Evolutionary conservation across 768 basidiomycete species (phyloP).

Genomic region (Porpolomopsis calyptriformis): DNA sequence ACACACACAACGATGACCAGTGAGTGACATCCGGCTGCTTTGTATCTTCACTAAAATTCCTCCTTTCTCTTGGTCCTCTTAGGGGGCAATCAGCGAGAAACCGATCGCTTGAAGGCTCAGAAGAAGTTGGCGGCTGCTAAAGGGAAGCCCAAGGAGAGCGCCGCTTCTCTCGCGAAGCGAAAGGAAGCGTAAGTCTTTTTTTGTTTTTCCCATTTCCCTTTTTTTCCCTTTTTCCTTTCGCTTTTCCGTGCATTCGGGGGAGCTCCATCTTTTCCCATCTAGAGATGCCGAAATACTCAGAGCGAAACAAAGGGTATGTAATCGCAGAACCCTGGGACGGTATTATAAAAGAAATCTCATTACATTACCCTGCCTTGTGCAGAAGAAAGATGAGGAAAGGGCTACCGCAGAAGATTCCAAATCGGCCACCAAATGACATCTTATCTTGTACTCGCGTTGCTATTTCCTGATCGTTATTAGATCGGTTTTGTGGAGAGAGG

Average conservation of each 20-base stretch:
- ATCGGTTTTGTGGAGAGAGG: background rate
- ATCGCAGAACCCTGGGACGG: no score
- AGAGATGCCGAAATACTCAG: conserved; percentile 71
- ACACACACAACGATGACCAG: conserved; percentile 37
- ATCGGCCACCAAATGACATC: conserved; percentile 14
- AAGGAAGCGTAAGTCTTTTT: conserved; percentile 57
- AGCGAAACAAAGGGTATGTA: conserved; percentile 66
- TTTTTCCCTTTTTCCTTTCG: no score
- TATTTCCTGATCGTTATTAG: background rate
- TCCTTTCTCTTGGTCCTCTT: conserved; percentile 15
- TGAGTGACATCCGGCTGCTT: conserved; percentile 24
- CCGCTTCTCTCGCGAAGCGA: conserved; percentile 48
- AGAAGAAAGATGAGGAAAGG: conserved; percentile 47
- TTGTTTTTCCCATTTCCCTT: no score
- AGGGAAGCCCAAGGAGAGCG: conserved; percentile 69
- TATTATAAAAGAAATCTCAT: no score
- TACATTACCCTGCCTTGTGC: no score
- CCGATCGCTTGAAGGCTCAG: conserved; percentile 60
- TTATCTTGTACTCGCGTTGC: background rate
- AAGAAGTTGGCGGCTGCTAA: conserved; percentile 50
- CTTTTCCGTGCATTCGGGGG: conserved; percentile 5
- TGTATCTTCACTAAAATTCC: conserved; percentile 12
- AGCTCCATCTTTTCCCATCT: conserved; percentile 12
- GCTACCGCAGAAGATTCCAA: conserved; percentile 21
- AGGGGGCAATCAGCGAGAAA: conserved; percentile 81